Base-by-base conservation (phyloP, 495 filamentous ascomycete genomes). In the Amniculicola lignicola region DNA sequence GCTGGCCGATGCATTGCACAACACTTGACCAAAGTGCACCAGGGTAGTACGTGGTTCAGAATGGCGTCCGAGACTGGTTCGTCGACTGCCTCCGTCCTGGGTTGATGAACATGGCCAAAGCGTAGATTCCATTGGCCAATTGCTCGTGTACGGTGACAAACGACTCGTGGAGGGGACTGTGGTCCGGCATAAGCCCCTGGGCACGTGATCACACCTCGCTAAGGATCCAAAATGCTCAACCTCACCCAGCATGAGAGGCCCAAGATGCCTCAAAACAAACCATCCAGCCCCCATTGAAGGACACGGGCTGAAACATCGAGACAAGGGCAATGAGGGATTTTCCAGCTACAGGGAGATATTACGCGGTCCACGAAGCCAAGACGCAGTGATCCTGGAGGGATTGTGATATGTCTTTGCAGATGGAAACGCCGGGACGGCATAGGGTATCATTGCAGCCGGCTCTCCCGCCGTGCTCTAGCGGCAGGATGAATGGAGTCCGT, bases 371-470 rank as follows among this genome's bases (percentile, higher is more conserved):
- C 25, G 59, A 60, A 54, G 63, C 63, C 63, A 66, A 57, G 52
- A 64, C 39, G 57, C 53, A 57, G 57, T 51, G 58, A 59, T 57
- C 53, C 59, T 51, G 54, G 58, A 64, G 64, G 53, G 44, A 21
- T 58, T 67, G 63, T 67, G 64, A 64, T 57, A 59, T 58, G 45
- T 56, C 33, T 51, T 53, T 61, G 61, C 61, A 61, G 47, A 48
- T 54, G 51, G 47, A 51, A 55, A 61, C 45, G 51, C 56, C 46
- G 60, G 37, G 38, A 61, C 50, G 55, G 61, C 50, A 52, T 67
- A 67, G 60, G 63, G 63, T 66, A 58, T 57, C 57, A 64, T 67
- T 50, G 61, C 61, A 64, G 52, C 61, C 47, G 51, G 64, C 50
- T 54, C 36, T n/a, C n/a, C n/a, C 51, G 44, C 43, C 40, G 38